phyloP scores from a whole-genome alignment of 106 monocot species.

The Amphibolis antarctica region DNA sequence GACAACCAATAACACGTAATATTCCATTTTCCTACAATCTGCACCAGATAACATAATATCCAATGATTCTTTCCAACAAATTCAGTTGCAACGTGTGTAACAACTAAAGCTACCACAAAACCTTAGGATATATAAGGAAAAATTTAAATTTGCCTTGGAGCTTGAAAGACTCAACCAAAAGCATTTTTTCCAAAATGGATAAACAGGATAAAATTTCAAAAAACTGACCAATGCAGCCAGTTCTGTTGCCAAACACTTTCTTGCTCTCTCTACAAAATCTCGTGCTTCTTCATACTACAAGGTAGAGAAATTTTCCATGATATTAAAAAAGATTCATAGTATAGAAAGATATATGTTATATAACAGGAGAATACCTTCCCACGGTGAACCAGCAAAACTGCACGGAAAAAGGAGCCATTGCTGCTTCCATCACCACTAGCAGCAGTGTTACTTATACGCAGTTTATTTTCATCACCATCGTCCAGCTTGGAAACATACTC shows the following conservation, averaged over 20 bases:
- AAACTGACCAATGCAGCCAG: slow-evolving; percentile 80
- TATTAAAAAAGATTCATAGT: background rate
- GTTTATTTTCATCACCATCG: slow-evolving; percentile 91
- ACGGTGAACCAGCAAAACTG: slow-evolving; percentile 80
- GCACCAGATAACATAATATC: no score
- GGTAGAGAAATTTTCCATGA: background rate
- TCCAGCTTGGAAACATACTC: slow-evolving; percentile 94
- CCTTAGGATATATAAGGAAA: no score
- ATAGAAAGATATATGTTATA: background rate
- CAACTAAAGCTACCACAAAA: no score
- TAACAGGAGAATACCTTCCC: slow-evolving; percentile 42
- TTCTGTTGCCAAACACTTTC: slow-evolving; percentile 94
- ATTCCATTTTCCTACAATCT: no score
- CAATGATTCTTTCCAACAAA: no score
- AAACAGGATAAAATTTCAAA: background rate
- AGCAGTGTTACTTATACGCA: slow-evolving; percentile 53
- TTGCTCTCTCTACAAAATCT: slow-evolving; percentile 78
- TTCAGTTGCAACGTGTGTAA: no score
- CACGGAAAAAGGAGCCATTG: slow-evolving; percentile 96
- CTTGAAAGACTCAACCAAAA: no score
- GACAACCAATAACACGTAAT: no score
- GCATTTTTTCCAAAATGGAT: no score
- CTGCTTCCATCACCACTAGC: slow-evolving; percentile 91
- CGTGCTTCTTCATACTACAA: slow-evolving; percentile 85
- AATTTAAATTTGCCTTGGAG: no score